Evolutionary conservation across 78 protist genomes (phyloP), one percentile per base, ranked within the genome.

Genomic region (Dictyostelium purpureum): DNA sequence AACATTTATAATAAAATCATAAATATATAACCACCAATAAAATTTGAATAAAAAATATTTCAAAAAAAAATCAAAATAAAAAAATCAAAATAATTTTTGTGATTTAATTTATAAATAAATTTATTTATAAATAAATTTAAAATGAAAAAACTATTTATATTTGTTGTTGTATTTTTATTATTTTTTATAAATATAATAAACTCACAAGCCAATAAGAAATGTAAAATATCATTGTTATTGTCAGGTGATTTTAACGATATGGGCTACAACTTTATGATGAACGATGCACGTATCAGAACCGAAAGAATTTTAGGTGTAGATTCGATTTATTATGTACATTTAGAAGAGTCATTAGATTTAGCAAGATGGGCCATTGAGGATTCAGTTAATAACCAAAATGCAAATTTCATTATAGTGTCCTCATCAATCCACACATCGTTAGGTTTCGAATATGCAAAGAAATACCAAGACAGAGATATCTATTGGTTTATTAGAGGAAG

Each of bases 181-280:
- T 52, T 19, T 52, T 52, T 52, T 52, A 47, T 47, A 1, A 47
- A 47, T 47, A 14, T 47, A 47, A 47, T 47, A 10, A 47, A 47
- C 12, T 47, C 12, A 3, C 7, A 14, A 1, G 12, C 7, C 12
- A 3, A 16, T 47, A 47, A 2, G 12, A 16, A 47, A 47, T 69
- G 76, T 40, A 35, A 69, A 40, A 40, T 69, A 6, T 35, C 76
- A 10, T 33, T 69, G 21, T 43, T 69, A 18, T 24, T 69, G 1
- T 40, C 56, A 0, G 76, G 76, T 69, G 76, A 73, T 47, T 45
- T 21, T 12, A 2, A 31, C 9, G 56, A 73, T 73, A 24, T 73
- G 18, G 79, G 89, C 18, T 81, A 65, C 24, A 81, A 81, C 67
- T 40, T 31, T 31, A 81, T 81, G 89, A 51, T 81, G 21, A 81